These are phyloP conservation scores for Colletotrichum godetiae DNA, from an alignment of 2,329 filamentous ascomycete genomes.

Conservation along the genomic window DNA sequence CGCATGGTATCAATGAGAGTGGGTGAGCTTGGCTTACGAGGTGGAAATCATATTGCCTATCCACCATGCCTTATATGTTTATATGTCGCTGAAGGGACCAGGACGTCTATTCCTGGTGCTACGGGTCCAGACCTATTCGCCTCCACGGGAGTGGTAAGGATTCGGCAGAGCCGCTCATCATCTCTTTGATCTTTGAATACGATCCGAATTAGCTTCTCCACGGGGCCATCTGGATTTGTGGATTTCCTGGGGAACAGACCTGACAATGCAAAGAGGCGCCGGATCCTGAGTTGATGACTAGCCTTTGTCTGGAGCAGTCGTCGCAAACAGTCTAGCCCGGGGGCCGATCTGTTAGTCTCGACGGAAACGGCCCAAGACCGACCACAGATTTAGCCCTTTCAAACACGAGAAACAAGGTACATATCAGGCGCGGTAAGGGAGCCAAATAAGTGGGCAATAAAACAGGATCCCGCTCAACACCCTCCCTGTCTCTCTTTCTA, in stretches of 20 bases:
- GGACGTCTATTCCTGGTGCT: neutral
- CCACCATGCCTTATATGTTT: neutral
- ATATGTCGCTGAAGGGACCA: neutral
- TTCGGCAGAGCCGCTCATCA: neutral
- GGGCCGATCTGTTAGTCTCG: neutral
- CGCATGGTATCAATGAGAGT: constrained; percentile 1
- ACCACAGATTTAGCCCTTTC: neutral
- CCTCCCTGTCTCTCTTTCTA: too few relatives aligned
- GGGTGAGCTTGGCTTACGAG: neutral
- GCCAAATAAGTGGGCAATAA: too few relatives aligned
- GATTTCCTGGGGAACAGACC: neutral
- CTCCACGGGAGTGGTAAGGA: neutral
- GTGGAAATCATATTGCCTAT: neutral
- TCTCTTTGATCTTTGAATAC: neutral
- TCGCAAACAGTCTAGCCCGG: neutral
- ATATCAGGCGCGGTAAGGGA: too few relatives aligned
- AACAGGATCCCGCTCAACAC: too few relatives aligned
- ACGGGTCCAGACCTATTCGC: neutral
- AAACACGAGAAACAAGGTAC: too few relatives aligned
- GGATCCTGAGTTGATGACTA: neutral
- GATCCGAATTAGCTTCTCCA: neutral
- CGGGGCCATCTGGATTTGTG: neutral
- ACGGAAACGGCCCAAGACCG: too few relatives aligned
- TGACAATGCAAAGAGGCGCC: neutral
- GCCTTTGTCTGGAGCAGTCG: neutral